Base-by-base conservation (phyloP, 2,329 filamentous ascomycete genomes). In the Thermothelomyces thermophilus region DNA sequence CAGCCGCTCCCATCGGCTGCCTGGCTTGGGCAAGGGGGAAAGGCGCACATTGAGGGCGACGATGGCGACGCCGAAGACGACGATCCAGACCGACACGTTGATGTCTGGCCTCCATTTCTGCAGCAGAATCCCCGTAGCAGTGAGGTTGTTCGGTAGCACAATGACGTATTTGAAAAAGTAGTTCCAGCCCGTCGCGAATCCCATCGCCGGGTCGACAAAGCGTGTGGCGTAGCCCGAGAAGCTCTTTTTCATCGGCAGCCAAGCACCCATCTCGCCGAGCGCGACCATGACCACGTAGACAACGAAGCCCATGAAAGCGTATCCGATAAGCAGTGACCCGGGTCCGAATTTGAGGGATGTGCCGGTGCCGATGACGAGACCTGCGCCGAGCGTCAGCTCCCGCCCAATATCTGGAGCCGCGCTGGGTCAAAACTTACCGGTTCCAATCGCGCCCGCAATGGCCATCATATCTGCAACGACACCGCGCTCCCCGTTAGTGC, bases 211-310 rank as follows among this genome's bases (percentile, higher is more conserved):
- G 60, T 85, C 81, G 56, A 76, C 76, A 66, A 83, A 86, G 45
- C 82, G 74, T 37, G 75, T 72, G 19, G 81, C 81, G 56, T 84
- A 85, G 41, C 80, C 79, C 39, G 80, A 78, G 62, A 85, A 85
- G 52, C 79, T 79, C 61, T 77, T 78, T 48, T 77, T 72, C 51
- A 80, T 67, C 14, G 82, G 82, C 28, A 85, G 65, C 77, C 77
- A 84, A 35, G 82, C 74, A 20, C 80, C 81, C 80, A 85, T 85
- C 60, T 86, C 82, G 43, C 80, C 81, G n/a, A 85, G 73, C 37
- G 77, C 79, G 46, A 77, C 77, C 80, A 84, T 83, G 52, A 85
- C 80, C 20, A 83, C 65, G 64, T 80, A 85, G 51, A 66, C 60
- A 49, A 84, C 79, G 51, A 61, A 52, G 34, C 59, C 71, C 58